Conservation (phyloP, 495 filamentous ascomycete species). For the Xeromyces bisporus region DNA sequence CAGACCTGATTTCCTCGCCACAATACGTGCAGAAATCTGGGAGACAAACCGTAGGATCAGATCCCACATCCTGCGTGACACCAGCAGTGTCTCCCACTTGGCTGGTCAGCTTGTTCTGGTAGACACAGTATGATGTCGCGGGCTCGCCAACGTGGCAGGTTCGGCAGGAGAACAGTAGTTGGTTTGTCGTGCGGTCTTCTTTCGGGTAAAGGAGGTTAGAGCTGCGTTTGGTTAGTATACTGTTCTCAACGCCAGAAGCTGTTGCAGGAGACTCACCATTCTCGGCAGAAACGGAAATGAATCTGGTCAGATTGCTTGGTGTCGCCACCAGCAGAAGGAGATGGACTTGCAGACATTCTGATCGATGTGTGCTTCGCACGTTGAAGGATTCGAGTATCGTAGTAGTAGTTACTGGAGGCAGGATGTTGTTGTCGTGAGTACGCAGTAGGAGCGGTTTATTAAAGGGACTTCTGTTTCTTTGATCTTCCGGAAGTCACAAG, state of each 20-base stretch:
- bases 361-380: slow-evolving; percentile 6
- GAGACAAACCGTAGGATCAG: slow-evolving; percentile 90
- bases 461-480: no score
- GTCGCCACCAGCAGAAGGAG: slow-evolving; percentile 36
- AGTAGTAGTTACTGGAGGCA: slow-evolving; percentile 1
- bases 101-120: slow-evolving; percentile 76
- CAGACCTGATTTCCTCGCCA: slow-evolving; percentile 34
- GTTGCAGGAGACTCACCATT: slow-evolving; percentile 44
- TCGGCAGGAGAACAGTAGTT: slow-evolving; percentile 64
- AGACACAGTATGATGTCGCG: slow-evolving; percentile 74
- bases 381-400: not conserved
- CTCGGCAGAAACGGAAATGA: slow-evolving; percentile 90
- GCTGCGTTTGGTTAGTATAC: slow-evolving; percentile 26
- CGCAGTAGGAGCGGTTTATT: no score
- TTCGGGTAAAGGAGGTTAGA: slow-evolving; percentile 97
- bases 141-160: slow-evolving; percentile 81
- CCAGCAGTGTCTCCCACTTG: slow-evolving; percentile 88
- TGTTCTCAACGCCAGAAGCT: slow-evolving; percentile 2
- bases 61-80: slow-evolving; percentile 89
- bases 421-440: not conserved
- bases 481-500: no score
- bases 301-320: slow-evolving; percentile 56
- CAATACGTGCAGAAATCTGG: slow-evolving; percentile 36
- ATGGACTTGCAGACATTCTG: slow-evolving; percentile 42
- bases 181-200: slow-evolving; percentile 55